Evolutionary conservation across 345 rosid genomes (phyloP).

Genomic region (Litchi chinensis): DNA sequence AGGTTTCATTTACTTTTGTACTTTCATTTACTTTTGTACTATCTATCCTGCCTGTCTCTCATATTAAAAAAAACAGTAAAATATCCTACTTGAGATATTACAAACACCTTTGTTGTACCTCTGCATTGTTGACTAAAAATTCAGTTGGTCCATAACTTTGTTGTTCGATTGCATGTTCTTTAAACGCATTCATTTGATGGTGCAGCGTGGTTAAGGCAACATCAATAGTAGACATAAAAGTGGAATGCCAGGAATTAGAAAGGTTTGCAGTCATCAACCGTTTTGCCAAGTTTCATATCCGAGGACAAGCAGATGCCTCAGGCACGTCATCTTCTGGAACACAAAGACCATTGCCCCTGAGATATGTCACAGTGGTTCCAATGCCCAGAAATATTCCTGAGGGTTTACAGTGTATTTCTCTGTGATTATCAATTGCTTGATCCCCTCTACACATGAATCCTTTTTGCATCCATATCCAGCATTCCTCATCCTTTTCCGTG

Average conservation of each 20-base stretch:
- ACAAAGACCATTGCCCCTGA: slow-evolving; percentile 53
- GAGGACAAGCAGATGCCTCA: slow-evolving; percentile 45
- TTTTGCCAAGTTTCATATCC: slow-evolving; percentile 82
- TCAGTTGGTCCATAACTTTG: neutral
- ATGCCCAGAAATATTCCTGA: slow-evolving; percentile 70
- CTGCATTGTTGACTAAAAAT: slow-evolving; percentile 12
- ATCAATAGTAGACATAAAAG: slow-evolving; percentile 52
- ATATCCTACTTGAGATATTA: neutral
- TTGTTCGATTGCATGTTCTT: neutral
- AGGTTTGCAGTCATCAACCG: slow-evolving; percentile 77
- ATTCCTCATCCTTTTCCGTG: slow-evolving; percentile 17
- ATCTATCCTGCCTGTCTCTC: neutral
- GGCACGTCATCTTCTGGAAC: slow-evolving; percentile 33
- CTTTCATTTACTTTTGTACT: neutral
- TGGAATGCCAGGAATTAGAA: slow-evolving; percentile 79
- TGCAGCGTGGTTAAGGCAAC: slow-evolving; percentile 65
- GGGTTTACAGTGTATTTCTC: slow-evolving; percentile 66
- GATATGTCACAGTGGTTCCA: slow-evolving; percentile 63
- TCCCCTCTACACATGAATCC: slow-evolving; percentile 24
- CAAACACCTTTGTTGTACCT: neutral
- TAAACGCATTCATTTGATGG: slow-evolving; percentile 6
- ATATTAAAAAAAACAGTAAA: neutral
- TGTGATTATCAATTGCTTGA: slow-evolving; percentile 45
- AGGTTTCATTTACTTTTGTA: neutral
- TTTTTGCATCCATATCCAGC: slow-evolving; percentile 24